Evolutionary conservation across 768 basidiomycete genomes (phyloP).

Genomic region (Termitomyces sp.): DNA sequence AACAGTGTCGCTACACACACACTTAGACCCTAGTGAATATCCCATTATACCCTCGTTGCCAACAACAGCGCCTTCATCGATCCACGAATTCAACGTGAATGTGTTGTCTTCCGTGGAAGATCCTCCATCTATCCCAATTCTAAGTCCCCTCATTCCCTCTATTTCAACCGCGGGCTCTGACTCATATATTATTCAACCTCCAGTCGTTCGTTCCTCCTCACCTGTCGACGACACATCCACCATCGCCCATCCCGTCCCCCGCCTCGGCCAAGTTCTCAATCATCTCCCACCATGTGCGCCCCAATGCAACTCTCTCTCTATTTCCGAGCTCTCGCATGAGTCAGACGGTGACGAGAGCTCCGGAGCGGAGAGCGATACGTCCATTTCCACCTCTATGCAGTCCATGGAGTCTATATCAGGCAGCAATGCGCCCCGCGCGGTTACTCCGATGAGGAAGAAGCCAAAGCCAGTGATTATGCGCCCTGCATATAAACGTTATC

Average conservation of each 20-base stretch:
- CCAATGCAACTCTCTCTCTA: neutral
- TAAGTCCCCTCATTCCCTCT: conserved; percentile 47
- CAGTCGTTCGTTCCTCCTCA: conserved; percentile 5
- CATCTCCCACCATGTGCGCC: conserved; percentile 12
- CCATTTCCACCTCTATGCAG: conserved; percentile 23
- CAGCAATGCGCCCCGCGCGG: neutral
- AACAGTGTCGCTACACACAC: conserved; percentile 31
- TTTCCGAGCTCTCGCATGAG: conserved; percentile 2
- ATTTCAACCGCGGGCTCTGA: conserved; percentile 53
- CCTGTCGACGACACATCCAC: conserved; percentile 7
- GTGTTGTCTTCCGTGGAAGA: conserved; percentile 4
- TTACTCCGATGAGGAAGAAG: conserved; percentile 13
- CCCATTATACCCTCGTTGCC: conserved; percentile 41
- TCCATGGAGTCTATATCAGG: conserved; percentile 14
- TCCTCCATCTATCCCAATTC: conserved; percentile 20
- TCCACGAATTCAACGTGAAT: conserved; percentile 26
- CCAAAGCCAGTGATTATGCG: conserved; percentile 70
- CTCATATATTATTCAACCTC: conserved; percentile 18
- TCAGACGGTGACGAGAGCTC: conserved; percentile 34
- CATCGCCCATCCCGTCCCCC: conserved; percentile 11
- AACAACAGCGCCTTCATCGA: conserved; percentile 23
- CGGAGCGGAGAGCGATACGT: conserved; percentile 41
- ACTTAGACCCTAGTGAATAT: conserved; percentile 23
- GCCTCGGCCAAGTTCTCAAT: conserved; percentile 17
- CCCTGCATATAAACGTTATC: conserved; percentile 91